A percentile compares a stretch with the other conserved stretches of the same genome.
Conservation (phyloP, 163 green algal species). For the Chlamydomonas reinhardtii region DNA sequence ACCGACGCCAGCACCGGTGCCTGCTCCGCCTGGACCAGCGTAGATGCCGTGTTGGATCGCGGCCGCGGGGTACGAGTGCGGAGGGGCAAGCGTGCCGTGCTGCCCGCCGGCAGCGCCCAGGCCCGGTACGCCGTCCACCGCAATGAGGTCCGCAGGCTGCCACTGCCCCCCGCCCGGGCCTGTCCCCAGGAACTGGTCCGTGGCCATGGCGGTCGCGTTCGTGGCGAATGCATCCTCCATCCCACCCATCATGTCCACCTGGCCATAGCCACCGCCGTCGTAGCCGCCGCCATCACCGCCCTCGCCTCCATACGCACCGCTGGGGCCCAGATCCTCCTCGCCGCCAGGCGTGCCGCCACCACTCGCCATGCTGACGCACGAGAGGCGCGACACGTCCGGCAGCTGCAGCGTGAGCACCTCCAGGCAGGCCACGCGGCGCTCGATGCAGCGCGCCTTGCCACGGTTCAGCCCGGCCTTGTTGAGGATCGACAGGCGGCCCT, state of each 20-base stretch:
- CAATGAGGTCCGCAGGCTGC: background rate
- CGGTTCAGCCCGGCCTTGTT: constrained; percentile 49
- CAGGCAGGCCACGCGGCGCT: constrained; percentile 41
- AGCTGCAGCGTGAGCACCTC: constrained; percentile 47
- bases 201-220: too few relatives aligned
- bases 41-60: too few relatives aligned
- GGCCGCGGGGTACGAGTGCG: too few relatives aligned
- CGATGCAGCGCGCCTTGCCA: constrained; percentile 57
- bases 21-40: too few relatives aligned
- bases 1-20: too few relatives aligned
- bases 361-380: constrained; percentile 6
- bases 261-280: background rate
- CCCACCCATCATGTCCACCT: too few relatives aligned
- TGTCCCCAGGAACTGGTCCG: background rate
- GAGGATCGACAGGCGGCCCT: constrained; percentile 40
- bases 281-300: background rate
- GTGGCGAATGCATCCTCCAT: too few relatives aligned
- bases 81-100: too few relatives aligned
- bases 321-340: background rate
- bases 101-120: too few relatives aligned
- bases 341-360: background rate
- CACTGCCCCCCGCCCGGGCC: background rate
- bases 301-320: background rate
- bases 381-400: constrained; percentile 49
- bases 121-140: background rate